Evolutionary conservation across 2,329 filamentous ascomycete genomes (phyloP).

Genomic region (Emmonsia crescens): DNA sequence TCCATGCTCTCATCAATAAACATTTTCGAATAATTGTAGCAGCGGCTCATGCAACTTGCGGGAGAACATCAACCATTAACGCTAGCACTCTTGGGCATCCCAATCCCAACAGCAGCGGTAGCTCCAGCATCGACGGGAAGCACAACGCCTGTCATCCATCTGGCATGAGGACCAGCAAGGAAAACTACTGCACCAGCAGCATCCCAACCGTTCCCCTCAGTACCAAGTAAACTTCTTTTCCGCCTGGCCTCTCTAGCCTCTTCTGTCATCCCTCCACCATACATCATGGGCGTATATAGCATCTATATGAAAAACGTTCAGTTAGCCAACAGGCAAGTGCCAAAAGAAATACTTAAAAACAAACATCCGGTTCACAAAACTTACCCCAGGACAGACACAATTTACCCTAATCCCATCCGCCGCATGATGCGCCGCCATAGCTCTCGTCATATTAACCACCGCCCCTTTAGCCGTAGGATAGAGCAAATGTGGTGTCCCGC

Average conservation of each 20-base stretch:
- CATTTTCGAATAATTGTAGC: neutral
- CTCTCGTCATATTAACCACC: constrained; percentile 46
- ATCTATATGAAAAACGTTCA: constrained; percentile 19
- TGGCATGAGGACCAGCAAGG: constrained; percentile 41
- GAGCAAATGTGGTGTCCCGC: constrained; percentile 43
- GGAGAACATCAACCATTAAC: constrained; percentile 20
- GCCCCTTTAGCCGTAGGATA: constrained; percentile 46
- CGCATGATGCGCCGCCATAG: constrained; percentile 47
- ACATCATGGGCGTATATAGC: constrained; percentile 49
- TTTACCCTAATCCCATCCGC: constrained; percentile 43
- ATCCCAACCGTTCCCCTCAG: constrained; percentile 46
- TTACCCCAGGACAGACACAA: constrained; percentile 42
- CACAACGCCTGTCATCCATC: constrained; percentile 43
- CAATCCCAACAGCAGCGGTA: constrained; percentile 34
- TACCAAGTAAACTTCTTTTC: constrained; percentile 41
- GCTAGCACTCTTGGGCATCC: constrained; percentile 30
- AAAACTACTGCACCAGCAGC: constrained; percentile 42
- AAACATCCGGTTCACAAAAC: neutral
- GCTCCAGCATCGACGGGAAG: constrained; percentile 40
- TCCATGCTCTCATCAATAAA: neutral
- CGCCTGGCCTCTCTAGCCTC: constrained; percentile 40
- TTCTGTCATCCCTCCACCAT: constrained; percentile 39
- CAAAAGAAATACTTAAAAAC: neutral
- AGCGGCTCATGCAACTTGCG: neutral
- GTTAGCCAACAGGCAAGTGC: neutral